Base-by-base conservation (phyloP, 371 early-diverging fungal genomes). In the Lichtheimia ramosa region DNA sequence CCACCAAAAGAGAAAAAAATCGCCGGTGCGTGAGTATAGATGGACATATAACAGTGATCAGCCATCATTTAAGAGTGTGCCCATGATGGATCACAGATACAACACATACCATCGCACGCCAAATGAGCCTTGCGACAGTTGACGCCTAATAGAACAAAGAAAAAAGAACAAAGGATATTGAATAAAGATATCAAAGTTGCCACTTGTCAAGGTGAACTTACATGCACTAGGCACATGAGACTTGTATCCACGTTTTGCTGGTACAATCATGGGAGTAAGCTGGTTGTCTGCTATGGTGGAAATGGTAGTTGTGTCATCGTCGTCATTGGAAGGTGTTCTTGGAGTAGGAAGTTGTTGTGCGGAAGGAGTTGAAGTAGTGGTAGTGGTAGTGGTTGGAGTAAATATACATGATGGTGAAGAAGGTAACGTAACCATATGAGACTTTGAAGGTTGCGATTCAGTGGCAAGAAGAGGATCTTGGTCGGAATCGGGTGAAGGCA, bases 91-190 rank as follows among this genome's bases (percentile, higher is more conserved):
- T 34, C 34, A 34, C 34, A 34, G 34, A 34, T 34, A 34, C 34
- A 34, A 34, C 34, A 34, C 34, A 34, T 61, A 65, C 65, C 72
- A 65, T 88, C 86, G 65, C 88, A 88, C n/a, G 88, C 88, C 42
- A 88, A 71, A 59, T 88, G 88, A 8, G 88, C 83, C 51, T 80
- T 77, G 54, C 83, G 83, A 69, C 88, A 88, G 68, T 88, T 84
- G 41, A 82, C 68, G 66, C 88, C 86, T 41, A 83, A n/a, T 34
- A 16, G 5, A 14, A 20, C 12, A 13, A 25, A 52, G 8, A 34
- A 34, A 8, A 10, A 34, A 13, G n/a, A n/a, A n/a, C n/a, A n/a
- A 27, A 54, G 12, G 3, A 24, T 25, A 24, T 21, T 23, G 51
- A 50, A 18, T 18, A 40, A 51, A 56, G 16, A n/a, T 43, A 12